phyloP scores from a whole-genome alignment of 2,329 filamentous ascomycete species.

The Ophiocordyceps camponoti-rufipedis region DNA sequence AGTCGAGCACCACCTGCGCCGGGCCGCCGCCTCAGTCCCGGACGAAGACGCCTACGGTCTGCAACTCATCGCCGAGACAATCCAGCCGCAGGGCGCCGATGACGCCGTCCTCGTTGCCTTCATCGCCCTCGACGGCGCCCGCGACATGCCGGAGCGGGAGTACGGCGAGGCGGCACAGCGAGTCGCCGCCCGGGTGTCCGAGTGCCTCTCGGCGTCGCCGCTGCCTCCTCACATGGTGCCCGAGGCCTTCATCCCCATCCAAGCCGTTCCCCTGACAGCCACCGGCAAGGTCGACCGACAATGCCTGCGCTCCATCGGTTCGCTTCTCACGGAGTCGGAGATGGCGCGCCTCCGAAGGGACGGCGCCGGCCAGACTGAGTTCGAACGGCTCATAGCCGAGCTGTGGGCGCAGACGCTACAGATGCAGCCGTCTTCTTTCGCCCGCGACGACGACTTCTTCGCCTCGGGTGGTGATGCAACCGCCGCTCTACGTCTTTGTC shows the following conservation, averaged over 20 bases:
- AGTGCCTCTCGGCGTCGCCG: slow-evolving; percentile 1
- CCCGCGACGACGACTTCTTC: slow-evolving; percentile 4
- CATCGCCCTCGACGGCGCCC: slow-evolving; percentile 1
- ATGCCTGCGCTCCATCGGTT: slow-evolving; percentile 3
- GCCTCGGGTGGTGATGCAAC: slow-evolving; percentile 20
- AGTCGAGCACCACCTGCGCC: slow-evolving; percentile 4
- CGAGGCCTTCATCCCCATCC: slow-evolving; percentile 3
- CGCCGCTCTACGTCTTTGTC: slow-evolving; percentile 17
- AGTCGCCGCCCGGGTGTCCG: not conserved
- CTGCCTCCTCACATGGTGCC: slow-evolving; percentile 7
- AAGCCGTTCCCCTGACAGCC: slow-evolving; percentile 2
- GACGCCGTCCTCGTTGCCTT: slow-evolving; percentile 4
- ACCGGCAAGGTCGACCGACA: slow-evolving; percentile 5
- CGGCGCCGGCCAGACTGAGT: slow-evolving; percentile 1
- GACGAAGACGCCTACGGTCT: not conserved
- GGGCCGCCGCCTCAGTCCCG: not conserved
- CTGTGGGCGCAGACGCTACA: not conserved
- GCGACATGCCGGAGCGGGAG: not conserved
- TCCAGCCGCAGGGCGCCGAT: slow-evolving; percentile 1
- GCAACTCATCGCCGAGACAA: slow-evolving; percentile 3
- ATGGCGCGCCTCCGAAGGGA: slow-evolving; percentile 1
- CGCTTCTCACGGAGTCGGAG: slow-evolving; percentile 5
- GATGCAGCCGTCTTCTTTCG: not conserved
- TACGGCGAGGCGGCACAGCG: not conserved
- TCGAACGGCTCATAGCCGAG: slow-evolving; percentile 4